Percentiles rank a stretch among this genome's conserved stretches.
These are phyloP conservation scores for Trichomonascaceae sp. DNA, from an alignment of 1,139 yeast species.

Conservation along the genomic window DNA sequence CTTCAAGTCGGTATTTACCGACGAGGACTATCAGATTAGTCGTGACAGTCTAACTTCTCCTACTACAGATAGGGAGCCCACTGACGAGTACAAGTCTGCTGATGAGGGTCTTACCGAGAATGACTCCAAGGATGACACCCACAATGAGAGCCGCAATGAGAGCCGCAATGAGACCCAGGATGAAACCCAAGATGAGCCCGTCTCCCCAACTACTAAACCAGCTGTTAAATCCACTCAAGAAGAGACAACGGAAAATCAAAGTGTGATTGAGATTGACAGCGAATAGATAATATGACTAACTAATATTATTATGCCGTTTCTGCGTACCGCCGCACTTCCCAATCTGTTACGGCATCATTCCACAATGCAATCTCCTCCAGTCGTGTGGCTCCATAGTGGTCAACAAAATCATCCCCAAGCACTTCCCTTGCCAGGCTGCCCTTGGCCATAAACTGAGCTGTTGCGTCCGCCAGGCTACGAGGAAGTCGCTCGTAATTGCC, in stretches of 20 bases:
- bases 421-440: conserved; percentile 23
- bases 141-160: not conserved
- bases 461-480: conserved; percentile 19
- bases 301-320: conserved; percentile 20
- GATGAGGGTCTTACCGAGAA: not conserved
- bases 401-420: conserved; percentile 26
- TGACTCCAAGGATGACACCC: not conserved
- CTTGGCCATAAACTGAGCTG: conserved; percentile 18
- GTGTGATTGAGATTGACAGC: conserved; percentile 5
- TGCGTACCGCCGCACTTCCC: conserved; percentile 26
- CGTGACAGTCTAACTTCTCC: too few relatives aligned
- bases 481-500: conserved; percentile 19
- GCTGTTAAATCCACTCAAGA: too few relatives aligned
- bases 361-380: conserved; percentile 21
- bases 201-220: too few relatives aligned
- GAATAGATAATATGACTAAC: conserved; percentile 1
- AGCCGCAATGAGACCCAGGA: too few relatives aligned
- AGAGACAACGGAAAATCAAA: not conserved
- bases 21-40: not conserved
- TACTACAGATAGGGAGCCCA: too few relatives aligned
- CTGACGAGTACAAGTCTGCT: too few relatives aligned
- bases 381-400: conserved; percentile 26
- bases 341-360: conserved; percentile 26
- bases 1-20: conserved; percentile 1
- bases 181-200: too few relatives aligned